Percentiles rank a stretch among this genome's conserved stretches.
phyloP scores from a whole-genome alignment of 2,329 filamentous ascomycete species.

The Xylaria digitata region DNA sequence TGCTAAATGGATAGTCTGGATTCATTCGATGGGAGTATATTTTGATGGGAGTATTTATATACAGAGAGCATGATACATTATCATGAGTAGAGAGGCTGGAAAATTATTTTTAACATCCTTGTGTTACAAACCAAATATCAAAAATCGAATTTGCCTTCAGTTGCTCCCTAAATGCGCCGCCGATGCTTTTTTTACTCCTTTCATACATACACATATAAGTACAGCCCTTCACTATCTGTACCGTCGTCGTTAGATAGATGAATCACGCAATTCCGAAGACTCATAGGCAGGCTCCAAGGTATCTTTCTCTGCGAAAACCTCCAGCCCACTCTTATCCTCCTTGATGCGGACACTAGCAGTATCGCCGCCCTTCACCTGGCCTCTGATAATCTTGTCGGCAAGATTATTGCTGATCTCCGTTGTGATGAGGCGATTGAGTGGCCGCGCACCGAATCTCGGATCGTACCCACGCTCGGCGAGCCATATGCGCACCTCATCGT shows the following conservation, averaged over 20 bases:
- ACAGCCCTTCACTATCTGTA: background rate
- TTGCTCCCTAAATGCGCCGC: slow-evolving; percentile 17
- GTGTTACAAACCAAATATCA: background rate
- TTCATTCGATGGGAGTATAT: slow-evolving; percentile 13
- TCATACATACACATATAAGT: slow-evolving; percentile 8
- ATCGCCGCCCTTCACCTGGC: slow-evolving; percentile 81
- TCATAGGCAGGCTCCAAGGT: slow-evolving; percentile 6
- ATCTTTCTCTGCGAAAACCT: slow-evolving; percentile 54
- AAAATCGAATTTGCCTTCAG: background rate
- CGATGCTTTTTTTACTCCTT: slow-evolving; percentile 21
- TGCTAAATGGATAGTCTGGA: background rate
- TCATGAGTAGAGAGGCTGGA: background rate
- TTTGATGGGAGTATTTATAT: slow-evolving; percentile 6
- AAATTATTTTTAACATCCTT: background rate
- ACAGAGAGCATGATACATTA: slow-evolving; percentile 14
- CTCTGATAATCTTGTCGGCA: slow-evolving; percentile 91
- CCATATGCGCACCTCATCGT: slow-evolving; percentile 81
- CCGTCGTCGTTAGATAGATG: background rate
- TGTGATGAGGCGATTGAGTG: slow-evolving; percentile 88
- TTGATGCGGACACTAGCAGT: slow-evolving; percentile 76
- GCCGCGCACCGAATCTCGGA: slow-evolving; percentile 88
- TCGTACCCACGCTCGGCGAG: slow-evolving; percentile 91
- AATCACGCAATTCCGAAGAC: slow-evolving; percentile 8
- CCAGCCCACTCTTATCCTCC: slow-evolving; percentile 68
- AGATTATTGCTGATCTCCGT: slow-evolving; percentile 90